Evolutionary conservation across 345 rosid species (phyloP), one percentile per base, ranked within the genome.

Genomic region (Clarkia xantiana): DNA sequence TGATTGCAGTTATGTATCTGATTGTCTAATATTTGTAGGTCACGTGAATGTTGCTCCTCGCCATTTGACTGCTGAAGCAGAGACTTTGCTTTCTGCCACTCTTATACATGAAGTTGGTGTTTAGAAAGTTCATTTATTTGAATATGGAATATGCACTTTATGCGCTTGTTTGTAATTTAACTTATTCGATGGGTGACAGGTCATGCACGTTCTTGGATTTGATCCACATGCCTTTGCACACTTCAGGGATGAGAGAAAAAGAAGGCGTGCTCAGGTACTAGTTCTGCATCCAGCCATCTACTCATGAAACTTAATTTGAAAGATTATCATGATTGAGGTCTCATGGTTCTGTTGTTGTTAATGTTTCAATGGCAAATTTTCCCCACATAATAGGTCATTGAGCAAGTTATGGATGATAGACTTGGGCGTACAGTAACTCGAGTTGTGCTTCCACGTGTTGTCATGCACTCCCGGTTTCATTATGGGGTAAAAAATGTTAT

Each of bases 1-100:
- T 29, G 36, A 29, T 29, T 0, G 4, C 36, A 29, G 36, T 29
- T 3, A 29, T 29, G 36, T 25, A 52, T 23, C 52, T 42, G 45
- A 55, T 9, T 49, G 11, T 19, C 22, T 58, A 42, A 62, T 14
- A 58, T 51, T 52, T 29, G 5, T 54, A 91, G 99, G 99, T 38
- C 99, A 91, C 59, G 99, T 91, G 54, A 91, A 91, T 72, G 96
- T 91, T 58, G 94, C 99, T 61, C 99, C 96, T 66, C 94, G 99
- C 60, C 99, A 91, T 76, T 74, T 91, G 69, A 91, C 95, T 5
- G 94, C 94, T 22, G 96, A 91, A 73, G 87, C 99, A n/a, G 96
- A 86, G 76, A 84, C 90, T 58, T 62, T 91, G 56, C 96, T 91
- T 55, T 91, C 99, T 1, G 99, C 99, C 40, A 91, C 96, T 19